Conservation (phyloP, 2,329 filamentous ascomycete genomes). For the Eurotiales sp. region DNA sequence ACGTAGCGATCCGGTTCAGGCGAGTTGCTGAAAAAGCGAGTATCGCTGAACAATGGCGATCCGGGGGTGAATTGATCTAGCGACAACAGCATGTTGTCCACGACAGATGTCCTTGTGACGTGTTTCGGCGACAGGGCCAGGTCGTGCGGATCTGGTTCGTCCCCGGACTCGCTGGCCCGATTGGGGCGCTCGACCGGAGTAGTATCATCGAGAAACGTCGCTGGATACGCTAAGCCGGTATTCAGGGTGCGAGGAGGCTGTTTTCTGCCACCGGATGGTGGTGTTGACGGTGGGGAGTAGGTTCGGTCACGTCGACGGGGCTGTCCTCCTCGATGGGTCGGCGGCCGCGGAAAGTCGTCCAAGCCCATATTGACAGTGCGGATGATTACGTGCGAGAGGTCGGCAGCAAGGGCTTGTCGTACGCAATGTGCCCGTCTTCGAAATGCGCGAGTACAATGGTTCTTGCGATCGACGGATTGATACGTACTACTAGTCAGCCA, state of each 20-base stretch:
- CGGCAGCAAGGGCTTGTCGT: background rate
- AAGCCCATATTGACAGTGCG: conserved; percentile 6
- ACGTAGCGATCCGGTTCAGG: conserved; percentile 36
- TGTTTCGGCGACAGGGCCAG: conserved; percentile 73
- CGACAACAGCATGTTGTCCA: conserved; percentile 92
- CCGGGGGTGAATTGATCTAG: conserved; percentile 71
- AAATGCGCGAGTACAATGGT: background rate
- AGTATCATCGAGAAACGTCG: conserved; percentile 38
- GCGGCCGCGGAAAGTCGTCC: conserved; percentile 13
- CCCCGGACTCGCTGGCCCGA: conserved; percentile 33
- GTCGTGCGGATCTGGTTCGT: conserved; percentile 61
- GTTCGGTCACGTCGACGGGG: conserved; percentile 22
- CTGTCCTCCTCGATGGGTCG: conserved; percentile 8
- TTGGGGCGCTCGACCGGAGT: conserved; percentile 29
- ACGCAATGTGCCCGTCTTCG: background rate
- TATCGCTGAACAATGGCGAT: conserved; percentile 33
- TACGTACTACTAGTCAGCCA: no score
- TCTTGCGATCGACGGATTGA: background rate
- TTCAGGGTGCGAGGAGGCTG: conserved; percentile 23
- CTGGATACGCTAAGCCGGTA: conserved; percentile 34
- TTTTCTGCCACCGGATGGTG: conserved; percentile 32
- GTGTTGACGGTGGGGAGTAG: conserved; percentile 39
- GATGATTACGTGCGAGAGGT: background rate
- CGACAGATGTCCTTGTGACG: conserved; percentile 81
- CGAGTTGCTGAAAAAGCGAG: conserved; percentile 37